Evolutionary conservation across 164 flowering plant species (phyloP), one percentile per base, ranked within the genome.

Genomic region (Stephania japonica): DNA sequence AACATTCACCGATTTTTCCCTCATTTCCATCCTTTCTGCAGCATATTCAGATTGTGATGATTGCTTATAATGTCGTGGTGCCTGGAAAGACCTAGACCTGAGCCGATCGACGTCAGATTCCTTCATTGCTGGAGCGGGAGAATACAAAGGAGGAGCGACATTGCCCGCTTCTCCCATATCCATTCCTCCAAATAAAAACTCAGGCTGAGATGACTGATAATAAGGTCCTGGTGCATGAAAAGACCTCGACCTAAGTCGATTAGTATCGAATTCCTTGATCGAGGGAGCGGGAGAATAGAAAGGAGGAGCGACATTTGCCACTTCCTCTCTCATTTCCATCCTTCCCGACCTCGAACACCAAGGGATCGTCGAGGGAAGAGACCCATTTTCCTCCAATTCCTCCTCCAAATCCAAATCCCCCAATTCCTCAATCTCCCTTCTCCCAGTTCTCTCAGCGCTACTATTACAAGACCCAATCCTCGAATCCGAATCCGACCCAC

Each of bases 341-440:
- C 89, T 87, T 23, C 90, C 93, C 1, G 95, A 91, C 80, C 92
- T 87, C 62, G 98, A 87, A 71, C 93, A 53, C 97, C 95, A 90
- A 41, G 97, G 97, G 80, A 91, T 88, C 8, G 97, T 97, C 0
- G 98, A 94, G 21, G 85, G 94, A 81, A 85, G 93, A 0, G 90
- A 94, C 43, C 83, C 87, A 74, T 67, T 83, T 62, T 81, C 85
- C 69, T 78, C 69, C 66, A 78, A 70, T 8, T 77, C 81, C 69
- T 83, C 89, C 74, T 82, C 85, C 80, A 75, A 77, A 70, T 81
- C 85, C 80, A 75, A 77, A 70, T 81, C 78, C 8, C 73, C 79
- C 47, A 71, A 9, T 18, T 73, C 81, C 42, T 81, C 81, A 21
- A 79, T 44, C 23, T 85, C 86, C 42, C 70, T 73, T 73, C 50